Evolutionary conservation across 2,329 filamentous ascomycete genomes (phyloP), one percentile per base, ranked within the genome.

Genomic region (Diaporthe sp.): DNA sequence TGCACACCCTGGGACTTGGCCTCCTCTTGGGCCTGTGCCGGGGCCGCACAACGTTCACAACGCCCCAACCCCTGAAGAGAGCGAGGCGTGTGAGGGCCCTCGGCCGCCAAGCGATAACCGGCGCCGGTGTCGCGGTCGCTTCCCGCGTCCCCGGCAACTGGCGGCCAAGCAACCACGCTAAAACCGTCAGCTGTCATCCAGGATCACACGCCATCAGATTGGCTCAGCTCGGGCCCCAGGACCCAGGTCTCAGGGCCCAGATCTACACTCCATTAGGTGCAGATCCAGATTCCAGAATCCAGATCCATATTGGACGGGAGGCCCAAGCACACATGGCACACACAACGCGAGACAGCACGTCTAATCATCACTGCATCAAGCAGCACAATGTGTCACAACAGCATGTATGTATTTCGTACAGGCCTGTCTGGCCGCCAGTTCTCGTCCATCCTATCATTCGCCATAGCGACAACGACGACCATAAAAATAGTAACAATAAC

Each of bases 41-140:
- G 53, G 15, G 53, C 53, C 53, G 25, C 53, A 28, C 53, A 57
- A 57, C 53, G 51, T 31, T 31, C 25, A 1, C 53, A 55, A 55
- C 53, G 25, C 25, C 28, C 51, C 51, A 28, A 10, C 28, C 53
- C 53, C 55, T 37, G 17, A 15, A 22, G 10, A n/a, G 34, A 53
- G 22, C 8, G 47, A 49, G 47, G 47, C 17, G 7, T 9, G 47
- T 22, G 20, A 34, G 4, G 9, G 13, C 20, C 60, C 60, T 20
- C 61, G 61, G 39, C 61, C 42, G 42, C 61, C 61, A 67, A 51
- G 61, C 61, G 61, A 67, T 15, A 67, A 67, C n/a, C 61, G 61
- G 61, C 61, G 61, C 63, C 63, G 63, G 63, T 68, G 20, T 51
- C 63, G 44, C 44, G 63, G 44, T 44, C 42, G 42, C 42, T 20